Percentiles rank a stretch among this genome's conserved stretches.
phyloP scores from a whole-genome alignment of 2,329 filamentous ascomycete genomes.

The Cordyceps javanica region DNA sequence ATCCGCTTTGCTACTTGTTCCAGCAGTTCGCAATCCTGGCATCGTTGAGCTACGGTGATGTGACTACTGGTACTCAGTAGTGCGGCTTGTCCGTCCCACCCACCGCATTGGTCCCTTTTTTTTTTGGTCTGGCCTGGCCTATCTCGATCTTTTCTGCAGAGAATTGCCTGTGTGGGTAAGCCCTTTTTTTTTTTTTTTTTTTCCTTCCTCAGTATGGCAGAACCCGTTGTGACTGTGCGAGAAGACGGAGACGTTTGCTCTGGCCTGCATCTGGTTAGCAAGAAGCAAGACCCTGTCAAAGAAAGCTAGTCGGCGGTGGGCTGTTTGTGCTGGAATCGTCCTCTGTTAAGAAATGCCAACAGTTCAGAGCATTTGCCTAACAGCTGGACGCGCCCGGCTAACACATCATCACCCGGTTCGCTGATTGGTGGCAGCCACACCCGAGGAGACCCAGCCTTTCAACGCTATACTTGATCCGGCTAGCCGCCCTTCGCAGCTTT shows the following conservation, averaged over 20 bases:
- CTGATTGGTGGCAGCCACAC: not conserved
- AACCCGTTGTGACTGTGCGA: not conserved
- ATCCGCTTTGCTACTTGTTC: not conserved
- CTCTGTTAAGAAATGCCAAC: not conserved
- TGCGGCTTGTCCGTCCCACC: slow-evolving; percentile 4
- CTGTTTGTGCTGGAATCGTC: not conserved
- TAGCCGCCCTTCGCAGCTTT: not conserved
- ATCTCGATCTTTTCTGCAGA: slow-evolving; percentile 8
- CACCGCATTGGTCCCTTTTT: slow-evolving; percentile 1
- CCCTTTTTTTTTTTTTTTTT: not conserved
- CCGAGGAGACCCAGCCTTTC: not conserved
- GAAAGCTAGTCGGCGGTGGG: too few species aligned
- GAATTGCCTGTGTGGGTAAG: not conserved
- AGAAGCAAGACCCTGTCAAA: too few species aligned
- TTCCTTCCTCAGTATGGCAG: not conserved
- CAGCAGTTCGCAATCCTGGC: not conserved
- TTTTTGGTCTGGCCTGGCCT: not conserved
- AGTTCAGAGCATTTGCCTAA: not conserved
- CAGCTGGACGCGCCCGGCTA: not conserved
- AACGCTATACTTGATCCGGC: not conserved
- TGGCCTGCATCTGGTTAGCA: not conserved
- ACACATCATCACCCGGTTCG: not conserved
- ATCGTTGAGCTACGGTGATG: not conserved
- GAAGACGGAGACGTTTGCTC: not conserved
- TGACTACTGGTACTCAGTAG: too few species aligned